phyloP scores from a whole-genome alignment of 176 grass and related monocot species.

The Musa itinerans region DNA sequence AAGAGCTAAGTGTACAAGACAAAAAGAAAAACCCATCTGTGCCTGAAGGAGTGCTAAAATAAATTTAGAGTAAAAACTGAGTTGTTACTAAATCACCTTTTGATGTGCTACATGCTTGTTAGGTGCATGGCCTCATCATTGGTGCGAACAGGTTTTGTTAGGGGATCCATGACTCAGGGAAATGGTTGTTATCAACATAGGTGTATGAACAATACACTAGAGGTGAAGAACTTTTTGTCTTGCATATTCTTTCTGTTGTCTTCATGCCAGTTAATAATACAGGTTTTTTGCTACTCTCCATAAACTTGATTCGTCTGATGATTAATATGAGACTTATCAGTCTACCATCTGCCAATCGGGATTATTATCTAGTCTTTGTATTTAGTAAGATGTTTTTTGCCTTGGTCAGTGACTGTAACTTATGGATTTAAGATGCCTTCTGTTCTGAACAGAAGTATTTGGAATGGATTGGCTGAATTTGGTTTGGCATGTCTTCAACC shows the following conservation, averaged over 20 bases:
- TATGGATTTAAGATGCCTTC: not conserved
- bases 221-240: constrained; percentile 33
- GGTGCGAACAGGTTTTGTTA: constrained; percentile 95
- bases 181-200: constrained; percentile 99
- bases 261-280: not conserved
- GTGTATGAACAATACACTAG: constrained; percentile 73
- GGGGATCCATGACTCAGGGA: constrained; percentile 96
- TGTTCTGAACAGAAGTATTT: not conserved
- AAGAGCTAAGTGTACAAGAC: not conserved
- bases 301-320: not conserved
- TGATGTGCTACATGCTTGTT: constrained; percentile 4
- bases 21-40: not conserved
- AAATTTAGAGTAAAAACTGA: not conserved
- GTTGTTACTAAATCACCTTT: not conserved
- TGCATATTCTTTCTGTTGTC: not conserved
- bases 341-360: too few relatives aligned
- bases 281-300: not conserved
- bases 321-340: not conserved
- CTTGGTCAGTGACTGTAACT: not conserved
- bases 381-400: not conserved
- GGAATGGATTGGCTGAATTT: not conserved
- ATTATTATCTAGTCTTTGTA: not conserved
- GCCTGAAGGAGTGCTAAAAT: not conserved
- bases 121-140: constrained; percentile 97
- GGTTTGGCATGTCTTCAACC: not conserved